Conservation (phyloP, 345 rosid species). For the Gossypium rotundifolium region DNA sequence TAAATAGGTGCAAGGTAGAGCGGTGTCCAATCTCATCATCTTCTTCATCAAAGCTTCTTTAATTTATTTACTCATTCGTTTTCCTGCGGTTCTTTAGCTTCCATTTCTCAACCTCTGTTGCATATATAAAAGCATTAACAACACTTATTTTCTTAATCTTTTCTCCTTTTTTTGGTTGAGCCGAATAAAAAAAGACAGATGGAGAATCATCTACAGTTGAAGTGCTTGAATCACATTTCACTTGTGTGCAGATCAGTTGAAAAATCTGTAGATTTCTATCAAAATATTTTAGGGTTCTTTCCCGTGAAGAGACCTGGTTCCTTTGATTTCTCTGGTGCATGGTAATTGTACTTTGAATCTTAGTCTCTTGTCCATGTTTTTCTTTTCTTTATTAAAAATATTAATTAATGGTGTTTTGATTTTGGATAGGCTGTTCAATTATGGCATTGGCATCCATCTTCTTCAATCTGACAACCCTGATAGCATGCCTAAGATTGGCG, state of each 20-base stretch:
- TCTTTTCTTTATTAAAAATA: not conserved
- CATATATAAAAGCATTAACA: not conserved
- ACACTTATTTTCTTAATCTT: not conserved
- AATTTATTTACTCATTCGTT: not conserved
- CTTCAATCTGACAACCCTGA: conserved; percentile 51
- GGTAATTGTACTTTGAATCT: conserved; percentile 30
- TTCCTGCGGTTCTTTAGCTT: not conserved
- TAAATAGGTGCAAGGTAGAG: not conserved
- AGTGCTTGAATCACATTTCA: conserved; percentile 71
- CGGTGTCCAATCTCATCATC: not conserved
- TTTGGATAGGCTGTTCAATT: conserved; percentile 53
- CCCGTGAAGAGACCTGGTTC: conserved; percentile 65
- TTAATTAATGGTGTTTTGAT: not conserved
- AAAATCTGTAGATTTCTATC: conserved; percentile 58
- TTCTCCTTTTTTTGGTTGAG: not conserved
- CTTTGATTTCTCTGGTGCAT: conserved; percentile 66
- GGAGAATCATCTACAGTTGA: conserved; percentile 55
- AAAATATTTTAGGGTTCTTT: conserved; percentile 59
- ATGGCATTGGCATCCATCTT: conserved; percentile 70
- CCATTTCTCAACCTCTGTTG: not conserved
- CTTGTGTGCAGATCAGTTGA: conserved; percentile 57
- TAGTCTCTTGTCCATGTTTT: not conserved
- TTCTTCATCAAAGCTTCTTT: not conserved
- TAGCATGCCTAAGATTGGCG: conserved; percentile 35
- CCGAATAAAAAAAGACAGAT: conserved; percentile 14